These are phyloP conservation scores for Penicillium turbatum DNA, from an alignment of 495 filamentous ascomycete genomes.

Conservation along the genomic window DNA sequence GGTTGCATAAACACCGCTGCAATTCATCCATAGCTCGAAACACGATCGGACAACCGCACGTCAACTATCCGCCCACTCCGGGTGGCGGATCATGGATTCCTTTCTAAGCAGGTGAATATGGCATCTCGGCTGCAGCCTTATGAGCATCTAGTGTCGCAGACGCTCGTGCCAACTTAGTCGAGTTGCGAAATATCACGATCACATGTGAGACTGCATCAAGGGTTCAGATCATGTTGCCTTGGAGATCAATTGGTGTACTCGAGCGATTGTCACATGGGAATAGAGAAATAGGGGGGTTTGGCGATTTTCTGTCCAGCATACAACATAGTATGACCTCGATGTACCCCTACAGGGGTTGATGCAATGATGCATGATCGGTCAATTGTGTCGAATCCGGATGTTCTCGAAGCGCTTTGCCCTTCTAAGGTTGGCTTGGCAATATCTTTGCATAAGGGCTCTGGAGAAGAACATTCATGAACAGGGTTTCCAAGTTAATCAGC, in stretches of 20 bases:
- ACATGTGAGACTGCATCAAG: constrained; percentile 2
- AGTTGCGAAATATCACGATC: background rate
- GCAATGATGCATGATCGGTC: background rate
- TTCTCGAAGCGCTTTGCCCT: constrained; percentile 3
- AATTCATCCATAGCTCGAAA: background rate
- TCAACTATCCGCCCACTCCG: background rate
- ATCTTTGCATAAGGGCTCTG: background rate
- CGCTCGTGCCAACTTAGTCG: background rate
- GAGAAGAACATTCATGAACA: background rate
- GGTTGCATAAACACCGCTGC: no score
- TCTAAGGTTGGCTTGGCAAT: background rate
- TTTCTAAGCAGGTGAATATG: background rate
- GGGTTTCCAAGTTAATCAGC: background rate
- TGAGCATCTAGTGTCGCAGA: background rate
- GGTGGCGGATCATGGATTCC: background rate
- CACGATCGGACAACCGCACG: background rate
- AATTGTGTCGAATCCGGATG: background rate
- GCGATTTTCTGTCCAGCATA: background rate
- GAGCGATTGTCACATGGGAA: background rate
- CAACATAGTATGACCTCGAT: background rate
- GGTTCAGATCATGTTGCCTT: background rate
- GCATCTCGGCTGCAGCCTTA: background rate
- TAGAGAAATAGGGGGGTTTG: background rate
- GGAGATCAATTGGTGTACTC: background rate
- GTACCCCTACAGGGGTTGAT: background rate